phyloP scores from a whole-genome alignment of 2,329 filamentous ascomycete genomes.

The Nemania serpens region DNA sequence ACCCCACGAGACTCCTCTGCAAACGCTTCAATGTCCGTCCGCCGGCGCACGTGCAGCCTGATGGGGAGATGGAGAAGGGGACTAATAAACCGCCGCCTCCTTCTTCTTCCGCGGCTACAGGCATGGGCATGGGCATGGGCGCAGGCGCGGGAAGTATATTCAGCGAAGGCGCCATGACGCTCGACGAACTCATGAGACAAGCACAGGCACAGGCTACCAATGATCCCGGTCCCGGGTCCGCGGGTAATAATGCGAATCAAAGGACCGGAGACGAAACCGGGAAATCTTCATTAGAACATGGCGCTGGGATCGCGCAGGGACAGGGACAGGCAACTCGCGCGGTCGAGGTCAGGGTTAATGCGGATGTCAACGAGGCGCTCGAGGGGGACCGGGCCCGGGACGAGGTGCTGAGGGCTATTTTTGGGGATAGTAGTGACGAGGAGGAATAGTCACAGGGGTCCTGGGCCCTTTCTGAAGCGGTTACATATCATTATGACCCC shows the following conservation, averaged over 20 bases:
- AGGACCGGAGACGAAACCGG: background rate
- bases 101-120: constrained; percentile 14
- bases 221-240: background rate
- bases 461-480: too few species aligned
- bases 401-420: constrained; percentile 88
- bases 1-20: constrained; percentile 83
- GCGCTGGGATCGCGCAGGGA: background rate
- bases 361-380: constrained; percentile 77
- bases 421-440: constrained; percentile 79
- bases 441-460: constrained; percentile 42
- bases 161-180: constrained; percentile 37
- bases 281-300: background rate
- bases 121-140: background rate
- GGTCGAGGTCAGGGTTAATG: constrained; percentile 58
- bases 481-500: too few species aligned
- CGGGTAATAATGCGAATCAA: background rate
- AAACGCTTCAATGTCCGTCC: constrained; percentile 91
- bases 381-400: constrained; percentile 76
- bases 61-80: constrained; percentile 46
- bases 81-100: background rate
- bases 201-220: constrained; percentile 30
- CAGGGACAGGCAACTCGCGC: background rate
- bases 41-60: constrained; percentile 68
- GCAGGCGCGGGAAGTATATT: background rate
- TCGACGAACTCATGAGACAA: constrained; percentile 40